Evolutionary conservation across 768 basidiomycete genomes (phyloP), one percentile per base, ranked within the genome.

Genomic region (Tulasnella sp.): DNA sequence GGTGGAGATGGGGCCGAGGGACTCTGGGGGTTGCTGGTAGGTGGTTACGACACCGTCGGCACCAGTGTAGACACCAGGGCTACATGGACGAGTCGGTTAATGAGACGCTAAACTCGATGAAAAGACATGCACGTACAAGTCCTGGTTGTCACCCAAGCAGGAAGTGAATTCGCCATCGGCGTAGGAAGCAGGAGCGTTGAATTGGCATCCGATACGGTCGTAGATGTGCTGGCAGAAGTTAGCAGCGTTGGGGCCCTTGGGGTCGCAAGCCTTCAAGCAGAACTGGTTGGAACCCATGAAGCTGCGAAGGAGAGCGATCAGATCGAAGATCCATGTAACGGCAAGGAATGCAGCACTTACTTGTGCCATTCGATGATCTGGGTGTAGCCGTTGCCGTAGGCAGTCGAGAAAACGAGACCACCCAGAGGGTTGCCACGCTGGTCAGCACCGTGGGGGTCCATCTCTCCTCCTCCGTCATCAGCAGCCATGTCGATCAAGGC

Each of bases 401-500:
- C 82, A 64, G 76, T 81, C 14, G 84, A 77, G 81, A 83, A 84
- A 60, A 84, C 18, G 40, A 84, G 81, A 31, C 82, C 83, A 44
- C 83, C 82, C 12, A 80, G 48, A 41, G 81, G 79, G 80, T 86
- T 60, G 81, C 82, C 82, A 73, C 82, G 81, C 73, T 80, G 41
- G 48, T 82, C 81, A 44, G 81, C 81, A 77, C 81, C 81, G 60
- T 81, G 81, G 41, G 81, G 81, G 75, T 82, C 81, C 50, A 82
- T 41, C 81, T 82, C 88, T 81, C 88, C 88, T 80, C 88, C 88
- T 37, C 82, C 81, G 80, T 89, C 88, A 24, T 84, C 85, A 9
- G 78, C 69, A 0, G 74, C 69, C 80, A 88, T 85, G 86, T 88
- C 88, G 82, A 89, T 83, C 82, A 85, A 85, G 80, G 86, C 87